A percentile compares a stretch with the other conserved stretches of the same genome.
phyloP scores from a whole-genome alignment of 2,329 filamentous ascomycete genomes.

The Dissoconium aciculare region DNA sequence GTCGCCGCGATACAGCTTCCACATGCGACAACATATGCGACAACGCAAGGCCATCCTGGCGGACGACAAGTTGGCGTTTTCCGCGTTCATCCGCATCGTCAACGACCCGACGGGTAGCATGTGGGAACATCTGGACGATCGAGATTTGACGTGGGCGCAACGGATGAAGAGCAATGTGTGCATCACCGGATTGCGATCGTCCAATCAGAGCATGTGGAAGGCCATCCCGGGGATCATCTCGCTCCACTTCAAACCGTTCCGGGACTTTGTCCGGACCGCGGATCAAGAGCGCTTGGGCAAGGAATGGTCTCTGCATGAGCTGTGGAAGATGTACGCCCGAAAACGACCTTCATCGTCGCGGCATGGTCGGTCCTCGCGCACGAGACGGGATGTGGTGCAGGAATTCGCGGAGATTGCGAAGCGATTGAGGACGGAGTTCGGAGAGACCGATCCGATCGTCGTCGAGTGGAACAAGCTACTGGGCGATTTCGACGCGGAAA shows the following conservation, averaged over 20 bases:
- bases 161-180: no score
- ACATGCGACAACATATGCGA: constrained; percentile 38
- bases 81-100: constrained; percentile 45
- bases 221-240: constrained; percentile 41
- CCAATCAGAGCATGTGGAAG: constrained; percentile 21
- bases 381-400: constrained; percentile 14
- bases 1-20: constrained; percentile 43
- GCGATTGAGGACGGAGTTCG: constrained; percentile 8
- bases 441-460: constrained; percentile 5
- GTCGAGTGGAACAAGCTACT: constrained; percentile 14
- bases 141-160: constrained; percentile 5
- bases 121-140: constrained; percentile 38
- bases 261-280: constrained; percentile 38
- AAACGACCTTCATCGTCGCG: no score
- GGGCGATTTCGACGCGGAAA: constrained; percentile 12
- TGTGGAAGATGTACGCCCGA: constrained; percentile 19
- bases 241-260: constrained; percentile 45
- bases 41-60: constrained; percentile 45
- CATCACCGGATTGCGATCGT: constrained; percentile 43
- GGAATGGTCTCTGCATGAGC: constrained; percentile 12
- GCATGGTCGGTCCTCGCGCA: constrained; percentile 11
- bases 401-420: constrained; percentile 11
- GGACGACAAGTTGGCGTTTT: constrained; percentile 47
- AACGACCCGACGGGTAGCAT: constrained; percentile 45
- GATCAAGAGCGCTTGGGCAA: constrained; percentile 2